Percentiles rank a stretch among this genome's conserved stretches.
phyloP scores from a whole-genome alignment of 2,329 filamentous ascomycete species.

The Teratosphaeria pseudoeucalypti region DNA sequence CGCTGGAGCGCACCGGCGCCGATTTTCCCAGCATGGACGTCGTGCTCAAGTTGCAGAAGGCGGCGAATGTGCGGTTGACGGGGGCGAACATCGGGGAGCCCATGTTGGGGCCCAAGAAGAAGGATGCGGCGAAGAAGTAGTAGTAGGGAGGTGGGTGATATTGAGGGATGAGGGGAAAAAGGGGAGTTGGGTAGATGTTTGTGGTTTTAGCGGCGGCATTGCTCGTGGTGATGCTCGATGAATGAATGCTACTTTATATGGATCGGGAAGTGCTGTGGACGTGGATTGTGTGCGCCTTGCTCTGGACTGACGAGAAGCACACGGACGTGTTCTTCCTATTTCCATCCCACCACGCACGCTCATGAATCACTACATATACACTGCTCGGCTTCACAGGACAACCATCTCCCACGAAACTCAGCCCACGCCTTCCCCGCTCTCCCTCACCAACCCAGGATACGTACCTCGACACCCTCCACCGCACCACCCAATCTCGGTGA shows the following conservation, averaged over 20 bases:
- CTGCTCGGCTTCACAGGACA: background rate
- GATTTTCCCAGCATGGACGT: conserved; percentile 78
- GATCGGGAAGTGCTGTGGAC: no score
- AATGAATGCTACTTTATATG: no score
- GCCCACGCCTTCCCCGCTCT: no score
- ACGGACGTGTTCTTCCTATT: no score
- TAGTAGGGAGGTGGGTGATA: background rate
- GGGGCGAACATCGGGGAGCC: conserved; percentile 59
- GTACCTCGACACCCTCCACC: no score
- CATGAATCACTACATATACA: no score
- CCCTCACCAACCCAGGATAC: no score
- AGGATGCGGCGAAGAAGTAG: conserved; percentile 17
- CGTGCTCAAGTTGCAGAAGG: conserved; percentile 70
- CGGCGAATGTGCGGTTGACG: conserved; percentile 28
- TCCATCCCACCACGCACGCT: no score
- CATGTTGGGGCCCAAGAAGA: conserved; percentile 68
- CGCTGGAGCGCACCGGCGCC: conserved; percentile 72
- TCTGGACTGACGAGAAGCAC: no score
- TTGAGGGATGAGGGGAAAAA: background rate
- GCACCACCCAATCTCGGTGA: no score
- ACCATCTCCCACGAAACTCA: background rate
- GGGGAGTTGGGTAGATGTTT: background rate
- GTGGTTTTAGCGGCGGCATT: background rate
- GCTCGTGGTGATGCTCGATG: no score
- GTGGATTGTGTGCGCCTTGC: no score